Percentiles rank a stretch among this genome's conserved stretches.
Conservation (phyloP, 1,284 basidiomycete genomes). For the Sanghuangporus sanghuang region DNA sequence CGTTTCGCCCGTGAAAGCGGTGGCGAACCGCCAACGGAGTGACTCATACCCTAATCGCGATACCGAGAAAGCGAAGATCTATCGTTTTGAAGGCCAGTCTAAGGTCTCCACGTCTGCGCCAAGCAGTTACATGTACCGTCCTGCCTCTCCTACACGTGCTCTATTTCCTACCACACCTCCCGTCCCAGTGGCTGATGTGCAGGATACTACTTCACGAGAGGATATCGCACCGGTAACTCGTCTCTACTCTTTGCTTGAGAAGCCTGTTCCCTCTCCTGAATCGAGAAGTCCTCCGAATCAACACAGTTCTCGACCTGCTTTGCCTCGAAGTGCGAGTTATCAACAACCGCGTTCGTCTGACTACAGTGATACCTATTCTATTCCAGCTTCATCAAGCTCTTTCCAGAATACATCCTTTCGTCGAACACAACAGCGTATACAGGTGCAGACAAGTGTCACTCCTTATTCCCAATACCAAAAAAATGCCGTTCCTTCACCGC, state of each 20-base stretch:
- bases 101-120: conserved; percentile 12
- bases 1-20: not conserved
- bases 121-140: conserved; percentile 15
- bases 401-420: not conserved
- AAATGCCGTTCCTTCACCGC: not conserved
- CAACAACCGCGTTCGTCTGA: conserved; percentile 1
- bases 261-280: not conserved
- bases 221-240: not conserved
- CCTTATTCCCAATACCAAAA: not conserved
- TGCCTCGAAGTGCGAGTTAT: conserved; percentile 4
- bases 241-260: conserved; percentile 13
- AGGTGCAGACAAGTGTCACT: conserved; percentile 6
- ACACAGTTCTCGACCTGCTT: conserved; percentile 1
- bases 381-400: not conserved
- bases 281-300: not conserved
- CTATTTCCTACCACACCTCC: conserved; percentile 5
- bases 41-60: conserved; percentile 6
- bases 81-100: not conserved
- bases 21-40: conserved; percentile 3
- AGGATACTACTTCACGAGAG: not conserved
- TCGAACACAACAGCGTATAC: not conserved
- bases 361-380: not conserved
- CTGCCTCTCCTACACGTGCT: not conserved
- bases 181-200: not conserved
- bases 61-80: not conserved